Base-by-base conservation (phyloP, 2,329 filamentous ascomycete species). In the Rhytidhysteron rufulum region DNA sequence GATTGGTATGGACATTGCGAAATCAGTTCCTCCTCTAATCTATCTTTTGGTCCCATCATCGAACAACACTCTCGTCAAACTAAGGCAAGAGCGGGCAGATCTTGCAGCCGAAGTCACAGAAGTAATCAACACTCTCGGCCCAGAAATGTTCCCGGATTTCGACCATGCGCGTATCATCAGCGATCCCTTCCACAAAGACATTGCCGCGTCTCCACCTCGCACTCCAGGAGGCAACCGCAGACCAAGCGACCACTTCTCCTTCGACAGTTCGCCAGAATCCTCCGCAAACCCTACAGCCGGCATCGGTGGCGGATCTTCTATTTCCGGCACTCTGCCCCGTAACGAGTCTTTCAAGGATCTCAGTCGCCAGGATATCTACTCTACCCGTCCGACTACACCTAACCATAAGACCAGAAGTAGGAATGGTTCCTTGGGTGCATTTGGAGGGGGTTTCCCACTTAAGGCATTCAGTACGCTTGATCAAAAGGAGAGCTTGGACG, bases 1-100 rank as follows among this genome's bases (percentile, higher is more conserved):
- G 69, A 85, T 95, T n/a, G 93, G 91, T 38, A 96, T 98, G 89
- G 93, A 98, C 60, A 96, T 98, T 41, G 73, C 93, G 70, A 98
- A 97, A 68, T 97, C 91, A 0, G 77, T 98, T 13, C 81, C 88
- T 8, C 93, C 93, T 5, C 78, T 98, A 8, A 73, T 95, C 33
- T 75, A 96, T 24, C 93, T 87, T 49, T 77, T 97, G 56, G 85
- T 86, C 54, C 93, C 93, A 2, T 82, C 82, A 4, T 91, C 87
- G 2, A 85, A 82, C 62, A 95, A 90, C 69, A 88, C 85, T 42
- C 80, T 98, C 35, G 79, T 87, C 47, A 85, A 84, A 53, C 78
- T 98, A 37, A 82, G 88, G 42, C 70, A 79, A 50, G 76, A 80
- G 45, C 82, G 93, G 39, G 83, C 79, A 19, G 77, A 85, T 48